phyloP scores from a whole-genome alignment of 2,329 filamentous ascomycete species.

The Lecanicillium sp. region DNA sequence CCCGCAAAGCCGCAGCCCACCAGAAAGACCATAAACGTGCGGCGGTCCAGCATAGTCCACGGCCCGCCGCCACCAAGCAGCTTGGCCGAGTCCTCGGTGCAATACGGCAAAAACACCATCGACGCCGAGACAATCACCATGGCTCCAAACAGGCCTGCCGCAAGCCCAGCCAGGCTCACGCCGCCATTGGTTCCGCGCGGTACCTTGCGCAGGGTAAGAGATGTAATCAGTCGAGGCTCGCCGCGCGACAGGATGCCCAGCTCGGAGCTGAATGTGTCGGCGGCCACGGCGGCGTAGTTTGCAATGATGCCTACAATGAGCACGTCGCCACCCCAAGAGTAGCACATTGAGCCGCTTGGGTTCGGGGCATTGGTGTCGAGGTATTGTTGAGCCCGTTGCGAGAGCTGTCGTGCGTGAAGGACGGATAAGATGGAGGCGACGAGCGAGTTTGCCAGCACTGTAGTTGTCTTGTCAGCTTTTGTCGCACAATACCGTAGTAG shows the following conservation, averaged over 20 bases:
- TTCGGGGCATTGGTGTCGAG: slow-evolving; percentile 20
- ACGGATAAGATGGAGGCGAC: slow-evolving; percentile 60
- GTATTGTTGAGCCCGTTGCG: slow-evolving; percentile 33
- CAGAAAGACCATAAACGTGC: slow-evolving; percentile 45
- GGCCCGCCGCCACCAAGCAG: slow-evolving; percentile 33
- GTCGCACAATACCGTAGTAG: no score
- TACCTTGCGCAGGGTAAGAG: slow-evolving; percentile 64
- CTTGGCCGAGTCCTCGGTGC: slow-evolving; percentile 32
- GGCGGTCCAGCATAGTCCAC: slow-evolving; percentile 40
- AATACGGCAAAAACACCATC: slow-evolving; percentile 62
- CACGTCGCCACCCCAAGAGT: slow-evolving; percentile 52
- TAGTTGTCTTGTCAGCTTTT: not conserved
- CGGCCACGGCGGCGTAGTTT: slow-evolving; percentile 85
- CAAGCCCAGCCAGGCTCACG: slow-evolving; percentile 66
- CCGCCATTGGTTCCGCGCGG: slow-evolving; percentile 92
- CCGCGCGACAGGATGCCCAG: slow-evolving; percentile 78
- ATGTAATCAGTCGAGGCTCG: slow-evolving; percentile 78
- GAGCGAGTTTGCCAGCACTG: slow-evolving; percentile 77
- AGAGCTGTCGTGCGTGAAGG: slow-evolving; percentile 53
- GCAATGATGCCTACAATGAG: slow-evolving; percentile 59
- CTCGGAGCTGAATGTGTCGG: slow-evolving; percentile 93
- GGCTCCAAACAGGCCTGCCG: slow-evolving; percentile 66
- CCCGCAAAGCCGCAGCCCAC: slow-evolving; percentile 69
- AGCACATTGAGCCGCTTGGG: slow-evolving; percentile 41
- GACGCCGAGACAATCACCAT: slow-evolving; percentile 60